These are phyloP conservation scores for Capsella rubella DNA, from an alignment of 441 rosid genomes.

Conservation along the genomic window DNA sequence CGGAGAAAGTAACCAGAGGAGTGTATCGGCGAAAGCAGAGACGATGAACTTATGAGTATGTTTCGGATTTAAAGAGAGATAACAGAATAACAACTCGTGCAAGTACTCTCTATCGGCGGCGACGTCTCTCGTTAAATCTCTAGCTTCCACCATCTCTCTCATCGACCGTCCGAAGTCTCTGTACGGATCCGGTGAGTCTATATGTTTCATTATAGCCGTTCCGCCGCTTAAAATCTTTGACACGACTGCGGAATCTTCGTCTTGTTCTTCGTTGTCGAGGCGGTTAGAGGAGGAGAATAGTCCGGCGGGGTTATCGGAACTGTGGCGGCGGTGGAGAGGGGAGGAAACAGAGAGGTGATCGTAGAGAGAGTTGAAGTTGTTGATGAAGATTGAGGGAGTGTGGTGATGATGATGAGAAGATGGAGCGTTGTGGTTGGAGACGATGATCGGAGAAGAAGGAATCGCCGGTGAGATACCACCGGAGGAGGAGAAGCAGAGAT, in stretches of 20 bases:
- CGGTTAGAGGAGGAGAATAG: not conserved
- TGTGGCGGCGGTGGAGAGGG: conserved; percentile 35
- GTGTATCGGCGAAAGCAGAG: conserved; percentile 76
- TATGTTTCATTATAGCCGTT: conserved; percentile 59
- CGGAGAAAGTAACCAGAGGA: conserved; percentile 56
- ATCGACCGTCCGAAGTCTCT: conserved; percentile 75
- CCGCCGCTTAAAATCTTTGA: conserved; percentile 52
- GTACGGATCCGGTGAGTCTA: conserved; percentile 75
- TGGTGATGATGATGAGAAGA: conserved; percentile 35
- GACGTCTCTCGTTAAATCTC: conserved; percentile 52
- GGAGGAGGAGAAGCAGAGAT: conserved; percentile 44
- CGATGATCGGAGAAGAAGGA: conserved; percentile 44
- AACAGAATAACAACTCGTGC: conserved; percentile 77
- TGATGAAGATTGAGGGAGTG: conserved; percentile 41
- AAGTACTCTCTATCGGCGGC: conserved; percentile 68
- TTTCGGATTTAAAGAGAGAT: conserved; percentile 72
- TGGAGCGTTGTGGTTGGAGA: conserved; percentile 33
- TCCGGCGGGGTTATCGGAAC: not conserved
- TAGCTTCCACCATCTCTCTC: conserved; percentile 90
- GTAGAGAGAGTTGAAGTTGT: conserved; percentile 46
- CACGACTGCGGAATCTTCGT: not conserved
- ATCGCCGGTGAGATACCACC: conserved; percentile 41
- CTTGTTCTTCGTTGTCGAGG: not conserved
- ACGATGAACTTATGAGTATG: conserved; percentile 73
- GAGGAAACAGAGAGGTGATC: conserved; percentile 45